phyloP scores from a whole-genome alignment of 345 rosid genomes.

The Citrus trifoliata region DNA sequence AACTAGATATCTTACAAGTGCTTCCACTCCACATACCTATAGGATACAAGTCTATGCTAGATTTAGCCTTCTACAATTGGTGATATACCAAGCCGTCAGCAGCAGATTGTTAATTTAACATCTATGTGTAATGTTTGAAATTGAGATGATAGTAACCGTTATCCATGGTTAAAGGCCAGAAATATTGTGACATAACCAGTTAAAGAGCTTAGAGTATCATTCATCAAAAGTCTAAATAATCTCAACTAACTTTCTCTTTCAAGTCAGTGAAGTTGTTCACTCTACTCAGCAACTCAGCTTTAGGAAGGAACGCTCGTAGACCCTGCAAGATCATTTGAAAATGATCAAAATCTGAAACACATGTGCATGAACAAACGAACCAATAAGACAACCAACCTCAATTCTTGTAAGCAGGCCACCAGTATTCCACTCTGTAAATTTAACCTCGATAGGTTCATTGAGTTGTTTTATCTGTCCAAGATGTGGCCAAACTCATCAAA shows the following conservation, averaged over 20 bases:
- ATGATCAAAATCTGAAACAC: background rate
- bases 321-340: constrained; percentile 51
- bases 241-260: constrained; percentile 73
- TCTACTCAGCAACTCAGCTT: constrained; percentile 67
- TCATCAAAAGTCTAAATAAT: background rate
- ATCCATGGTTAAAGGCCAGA: background rate
- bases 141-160: background rate
- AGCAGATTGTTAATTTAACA: background rate
- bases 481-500: constrained; percentile 11
- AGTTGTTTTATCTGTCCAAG: constrained; percentile 69
- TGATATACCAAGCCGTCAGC: background rate
- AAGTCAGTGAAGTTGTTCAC: constrained; percentile 77
- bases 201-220: constrained; percentile 2
- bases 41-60: background rate
- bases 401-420: constrained; percentile 87
- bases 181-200: background rate
- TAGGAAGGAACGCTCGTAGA: constrained; percentile 83
- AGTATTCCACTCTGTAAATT: constrained; percentile 85
- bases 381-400: constrained; percentile 49
- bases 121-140: background rate
- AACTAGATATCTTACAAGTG: background rate
- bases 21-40: background rate
- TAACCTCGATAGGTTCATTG: constrained; percentile 76
- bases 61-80: background rate
- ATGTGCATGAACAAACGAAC: background rate